phyloP scores from a whole-genome alignment of 352 stramenopile species.

The Globisporangium megalacanthum region DNA sequence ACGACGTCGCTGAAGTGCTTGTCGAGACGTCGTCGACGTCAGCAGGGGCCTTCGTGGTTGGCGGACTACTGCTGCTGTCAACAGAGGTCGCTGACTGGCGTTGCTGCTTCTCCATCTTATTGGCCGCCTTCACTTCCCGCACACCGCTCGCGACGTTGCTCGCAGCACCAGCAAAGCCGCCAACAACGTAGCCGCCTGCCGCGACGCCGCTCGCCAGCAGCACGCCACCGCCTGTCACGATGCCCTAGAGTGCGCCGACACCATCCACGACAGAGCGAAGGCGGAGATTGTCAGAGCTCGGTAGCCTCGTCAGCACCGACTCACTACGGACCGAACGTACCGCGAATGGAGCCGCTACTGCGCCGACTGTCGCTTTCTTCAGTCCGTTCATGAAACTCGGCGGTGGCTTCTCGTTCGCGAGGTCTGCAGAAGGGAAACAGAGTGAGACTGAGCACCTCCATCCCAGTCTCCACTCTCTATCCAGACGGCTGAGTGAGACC shows the following conservation, averaged over 20 bases:
- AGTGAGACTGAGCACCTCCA: neutral
- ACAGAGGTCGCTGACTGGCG: slow-evolving; percentile 19
- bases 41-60: neutral
- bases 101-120: slow-evolving; percentile 61
- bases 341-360: slow-evolving; percentile 71
- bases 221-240: slow-evolving; percentile 72
- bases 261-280: neutral
- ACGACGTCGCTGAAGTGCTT: neutral
- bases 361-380: slow-evolving; percentile 83
- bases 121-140: slow-evolving; percentile 74
- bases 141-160: slow-evolving; percentile 80
- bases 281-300: neutral
- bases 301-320: neutral
- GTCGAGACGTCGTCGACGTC: neutral
- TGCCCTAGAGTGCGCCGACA: slow-evolving; percentile 26
- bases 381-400: slow-evolving; percentile 80
- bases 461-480: neutral
- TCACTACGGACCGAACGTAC: slow-evolving; percentile 23
- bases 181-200: slow-evolving; percentile 72
- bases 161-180: slow-evolving; percentile 73
- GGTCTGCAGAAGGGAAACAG: slow-evolving; percentile 5
- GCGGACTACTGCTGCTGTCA: neutral
- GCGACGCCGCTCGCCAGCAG: slow-evolving; percentile 73
- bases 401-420: slow-evolving; percentile 58
- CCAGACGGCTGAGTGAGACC: neutral